These are phyloP conservation scores for Solanum virginianum DNA, from an alignment of 257 asterid species.

Conservation along the genomic window DNA sequence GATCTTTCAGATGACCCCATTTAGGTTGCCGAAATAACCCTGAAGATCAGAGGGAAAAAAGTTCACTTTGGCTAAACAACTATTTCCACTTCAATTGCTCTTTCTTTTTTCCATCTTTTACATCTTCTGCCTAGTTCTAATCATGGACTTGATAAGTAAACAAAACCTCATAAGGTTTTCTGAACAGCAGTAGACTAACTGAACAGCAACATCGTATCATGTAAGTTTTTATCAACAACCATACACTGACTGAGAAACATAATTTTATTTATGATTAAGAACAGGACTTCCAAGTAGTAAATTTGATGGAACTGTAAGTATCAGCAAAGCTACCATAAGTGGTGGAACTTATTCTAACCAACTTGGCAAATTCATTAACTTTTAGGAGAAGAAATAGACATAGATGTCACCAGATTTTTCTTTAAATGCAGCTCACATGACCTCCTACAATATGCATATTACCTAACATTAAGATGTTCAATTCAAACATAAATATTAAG, in stretches of 20 bases:
- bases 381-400: background rate
- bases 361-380: background rate
- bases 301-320: background rate
- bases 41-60: constrained; percentile 1
- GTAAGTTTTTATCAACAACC: background rate
- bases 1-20: constrained; percentile 98
- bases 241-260: background rate
- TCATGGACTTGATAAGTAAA: background rate
- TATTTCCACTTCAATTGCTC: background rate
- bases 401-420: background rate
- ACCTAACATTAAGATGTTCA: background rate
- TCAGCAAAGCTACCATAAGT: background rate
- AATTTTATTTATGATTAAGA: background rate
- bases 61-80: background rate
- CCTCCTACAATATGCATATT: background rate
- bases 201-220: background rate
- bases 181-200: background rate
- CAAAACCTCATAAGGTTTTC: background rate
- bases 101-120: background rate
- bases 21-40: constrained; percentile 81
- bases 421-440: background rate
- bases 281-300: background rate
- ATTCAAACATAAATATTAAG: background rate
- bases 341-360: background rate
- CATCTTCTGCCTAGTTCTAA: background rate